Evolutionary conservation across 2,329 filamentous ascomycete genomes (phyloP), one percentile per base, ranked within the genome.

Genomic region (Penicillium nordicum): DNA sequence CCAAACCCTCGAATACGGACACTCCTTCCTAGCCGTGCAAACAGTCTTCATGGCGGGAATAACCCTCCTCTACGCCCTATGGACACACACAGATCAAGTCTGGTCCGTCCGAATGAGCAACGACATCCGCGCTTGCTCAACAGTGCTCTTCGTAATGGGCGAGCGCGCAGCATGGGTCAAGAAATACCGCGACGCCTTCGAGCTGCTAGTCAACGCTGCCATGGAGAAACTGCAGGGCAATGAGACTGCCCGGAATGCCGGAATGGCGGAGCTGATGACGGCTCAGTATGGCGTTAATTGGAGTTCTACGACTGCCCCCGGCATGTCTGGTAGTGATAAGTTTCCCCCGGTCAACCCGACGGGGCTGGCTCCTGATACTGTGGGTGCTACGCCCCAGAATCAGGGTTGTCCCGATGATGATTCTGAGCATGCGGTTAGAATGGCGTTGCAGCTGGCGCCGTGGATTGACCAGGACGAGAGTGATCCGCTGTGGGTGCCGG

Each of bases 41-140:
- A 74, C 72, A 0, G 69, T 74, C 27, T 74, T 74, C 55, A 73
- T 74, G 65, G 68, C 71, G 0, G 72, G 72, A 0, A 73, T 74
- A 11, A 74, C 72, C 1, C 60, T 74, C 12, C 64, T 74, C 18
- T 74, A 73, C 50, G 69, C 71, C 1, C 62, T 74, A 16, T 74
- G 72, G 72, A 79, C 76, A 2, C 76, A 77, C 41, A 75, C 73
- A n/a, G 71, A 76, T 40, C 67, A 69, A 32, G 71, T 79, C 10
- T 81, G 78, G 78, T 79, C 77, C 10, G 74, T 80, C n/a, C 70
- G 72, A 6, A 73, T 80, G 54, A 77, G 77, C 60, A 78, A 81
- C 60, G 78, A 81, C 45, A 74, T 81, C 47, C 76, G 79, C 34
- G 78, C 78, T 4, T 80, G 78, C 65, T 79, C 77, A 1, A 72